These are phyloP conservation scores for Solanum sejunctum DNA, from an alignment of 257 asterid genomes.

Conservation along the genomic window DNA sequence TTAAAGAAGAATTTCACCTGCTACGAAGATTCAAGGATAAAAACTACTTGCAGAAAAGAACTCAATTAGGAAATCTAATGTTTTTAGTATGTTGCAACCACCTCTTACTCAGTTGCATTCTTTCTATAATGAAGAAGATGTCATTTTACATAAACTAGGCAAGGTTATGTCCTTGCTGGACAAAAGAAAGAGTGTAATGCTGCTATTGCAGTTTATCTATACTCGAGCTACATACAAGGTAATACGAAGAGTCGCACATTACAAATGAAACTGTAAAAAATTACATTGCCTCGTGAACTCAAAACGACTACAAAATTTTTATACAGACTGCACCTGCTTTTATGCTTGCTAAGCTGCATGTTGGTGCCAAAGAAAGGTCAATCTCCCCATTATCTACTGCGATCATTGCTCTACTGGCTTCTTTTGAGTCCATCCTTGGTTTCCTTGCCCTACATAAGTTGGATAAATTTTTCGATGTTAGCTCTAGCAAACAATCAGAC, in stretches of 20 bases:
- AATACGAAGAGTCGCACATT: not conserved
- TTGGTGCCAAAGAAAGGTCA: not conserved
- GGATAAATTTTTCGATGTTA: not conserved
- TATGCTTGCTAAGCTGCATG: not conserved
- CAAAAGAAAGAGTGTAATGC: not conserved
- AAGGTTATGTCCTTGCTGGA: not conserved
- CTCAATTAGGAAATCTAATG: not conserved
- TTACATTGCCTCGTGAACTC: not conserved
- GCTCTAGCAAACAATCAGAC: not conserved
- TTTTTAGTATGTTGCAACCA: not conserved
- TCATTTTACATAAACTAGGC: not conserved
- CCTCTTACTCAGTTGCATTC: not conserved
- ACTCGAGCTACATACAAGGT: not conserved
- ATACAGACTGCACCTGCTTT: not conserved
- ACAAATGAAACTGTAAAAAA: not conserved
- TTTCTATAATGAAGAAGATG: not conserved
- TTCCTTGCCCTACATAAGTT: constrained; percentile 23
- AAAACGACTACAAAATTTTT: not conserved
- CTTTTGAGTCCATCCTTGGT: constrained; percentile 21
- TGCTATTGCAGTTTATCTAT: not conserved
- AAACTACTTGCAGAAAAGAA: not conserved
- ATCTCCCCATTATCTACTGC: not conserved
- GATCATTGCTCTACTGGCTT: constrained; percentile 12
- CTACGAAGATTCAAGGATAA: not conserved
- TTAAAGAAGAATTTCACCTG: not conserved